Conservation (phyloP, 2,329 filamentous ascomycete genomes). For the Orbilia ellipsospora region DNA sequence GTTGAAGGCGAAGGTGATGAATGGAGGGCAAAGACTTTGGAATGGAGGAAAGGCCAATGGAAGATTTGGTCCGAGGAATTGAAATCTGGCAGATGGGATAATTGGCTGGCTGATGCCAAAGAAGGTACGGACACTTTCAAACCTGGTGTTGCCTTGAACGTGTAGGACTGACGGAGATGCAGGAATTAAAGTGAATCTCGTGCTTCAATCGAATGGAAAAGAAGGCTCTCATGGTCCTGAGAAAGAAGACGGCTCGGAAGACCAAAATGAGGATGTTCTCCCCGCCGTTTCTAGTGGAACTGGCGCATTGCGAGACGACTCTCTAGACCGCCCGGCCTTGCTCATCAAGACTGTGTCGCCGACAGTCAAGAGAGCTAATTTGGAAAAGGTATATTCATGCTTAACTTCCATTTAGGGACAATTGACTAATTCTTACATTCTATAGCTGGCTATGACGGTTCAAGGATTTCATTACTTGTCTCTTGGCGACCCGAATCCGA, state of each 20-base stretch:
- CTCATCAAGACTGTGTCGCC: slow-evolving; percentile 98
- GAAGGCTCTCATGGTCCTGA: slow-evolving; percentile 9
- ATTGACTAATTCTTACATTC: slow-evolving; percentile 7
- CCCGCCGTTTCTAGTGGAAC: slow-evolving; percentile 86
- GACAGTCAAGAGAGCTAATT: slow-evolving; percentile 90
- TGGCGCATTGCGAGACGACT: slow-evolving; percentile 89
- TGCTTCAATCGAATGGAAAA: slow-evolving; percentile 44
- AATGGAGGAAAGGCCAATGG: slow-evolving; percentile 81
- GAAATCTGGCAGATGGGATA: slow-evolving; percentile 86
- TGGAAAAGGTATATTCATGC: slow-evolving; percentile 70
- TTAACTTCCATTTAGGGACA: not conserved
- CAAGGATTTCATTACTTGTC: slow-evolving; percentile 77
- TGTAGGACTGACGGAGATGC: slow-evolving; percentile 12
- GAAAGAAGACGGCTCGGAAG: slow-evolving; percentile 68
- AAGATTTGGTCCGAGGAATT: slow-evolving; percentile 90
- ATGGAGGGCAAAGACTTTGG: slow-evolving; percentile 79
- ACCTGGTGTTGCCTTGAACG: not conserved
- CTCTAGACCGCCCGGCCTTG: slow-evolving; percentile 86
- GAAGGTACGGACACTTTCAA: slow-evolving; percentile 55
- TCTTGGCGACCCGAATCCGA: slow-evolving; percentile 93
- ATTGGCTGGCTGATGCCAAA: slow-evolving; percentile 66
- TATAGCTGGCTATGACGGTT: slow-evolving; percentile 58
- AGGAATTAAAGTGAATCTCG: slow-evolving; percentile 51
- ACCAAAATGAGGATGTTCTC: slow-evolving; percentile 94
- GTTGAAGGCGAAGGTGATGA: slow-evolving; percentile 81